A percentile compares a stretch with the other conserved stretches of the same genome.
These are phyloP conservation scores for Picochlorum sp. DNA, from an alignment of 139 green algal genomes.

Conservation along the genomic window DNA sequence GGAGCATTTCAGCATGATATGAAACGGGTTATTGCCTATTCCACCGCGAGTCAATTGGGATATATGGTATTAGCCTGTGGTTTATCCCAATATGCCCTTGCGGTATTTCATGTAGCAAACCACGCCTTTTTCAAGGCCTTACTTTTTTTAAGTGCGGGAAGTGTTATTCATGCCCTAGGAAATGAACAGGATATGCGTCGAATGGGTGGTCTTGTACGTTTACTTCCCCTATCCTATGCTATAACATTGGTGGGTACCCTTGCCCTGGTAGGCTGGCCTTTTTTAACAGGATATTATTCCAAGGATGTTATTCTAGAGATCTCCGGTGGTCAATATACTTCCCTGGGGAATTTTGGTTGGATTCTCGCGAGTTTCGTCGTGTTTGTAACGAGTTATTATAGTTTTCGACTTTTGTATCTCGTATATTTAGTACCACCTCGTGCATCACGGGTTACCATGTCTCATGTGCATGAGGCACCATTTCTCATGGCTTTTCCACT, in stretches of 20 bases:
- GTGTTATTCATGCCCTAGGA: slow-evolving; percentile 41
- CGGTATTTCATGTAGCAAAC: slow-evolving; percentile 50
- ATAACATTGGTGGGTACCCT: slow-evolving; percentile 46
- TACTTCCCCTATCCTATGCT: slow-evolving; percentile 43
- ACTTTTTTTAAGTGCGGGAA: slow-evolving; percentile 47
- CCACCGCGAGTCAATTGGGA: slow-evolving; percentile 57
- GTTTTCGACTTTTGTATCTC: slow-evolving; percentile 46
- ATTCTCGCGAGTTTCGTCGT: slow-evolving; percentile 41
- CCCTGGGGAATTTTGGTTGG: slow-evolving; percentile 44
- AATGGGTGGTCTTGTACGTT: slow-evolving; percentile 36
- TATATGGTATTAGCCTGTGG: slow-evolving; percentile 52
- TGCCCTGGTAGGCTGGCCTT: slow-evolving; percentile 41
- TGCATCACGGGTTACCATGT: slow-evolving; percentile 22
- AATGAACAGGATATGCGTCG: slow-evolving; percentile 57
- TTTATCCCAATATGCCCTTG: slow-evolving; percentile 38
- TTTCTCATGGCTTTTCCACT: slow-evolving; percentile 43
- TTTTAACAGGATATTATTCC: slow-evolving; percentile 52
- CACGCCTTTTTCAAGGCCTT: slow-evolving; percentile 57
- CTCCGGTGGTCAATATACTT: slow-evolving; percentile 35
- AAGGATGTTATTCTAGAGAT: slow-evolving; percentile 54
- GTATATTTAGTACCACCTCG: slow-evolving; percentile 35
- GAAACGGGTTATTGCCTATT: slow-evolving; percentile 61
- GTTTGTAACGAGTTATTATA: slow-evolving; percentile 50
- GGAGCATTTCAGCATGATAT: slow-evolving; percentile 55
- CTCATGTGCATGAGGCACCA: slow-evolving; percentile 37